These are phyloP conservation scores for Marchantia paleacea DNA, from an alignment of 225 moss, liverwort and hornwort species.

Conservation along the genomic window DNA sequence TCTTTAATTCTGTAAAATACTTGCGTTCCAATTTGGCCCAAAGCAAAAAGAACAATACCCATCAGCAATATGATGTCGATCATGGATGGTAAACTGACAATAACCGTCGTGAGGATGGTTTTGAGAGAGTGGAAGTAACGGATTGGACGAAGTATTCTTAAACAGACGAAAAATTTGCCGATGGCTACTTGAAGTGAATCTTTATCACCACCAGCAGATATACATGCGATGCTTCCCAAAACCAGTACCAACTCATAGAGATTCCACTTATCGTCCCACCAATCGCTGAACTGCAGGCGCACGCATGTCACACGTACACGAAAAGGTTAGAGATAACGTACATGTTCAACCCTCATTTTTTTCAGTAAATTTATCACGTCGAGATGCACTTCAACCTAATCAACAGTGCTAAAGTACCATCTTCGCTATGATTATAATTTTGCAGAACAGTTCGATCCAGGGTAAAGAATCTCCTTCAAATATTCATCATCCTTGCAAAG, in stretches of 20 bases:
- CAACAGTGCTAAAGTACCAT: too few species aligned
- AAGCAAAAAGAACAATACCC: slow-evolving; percentile 52
- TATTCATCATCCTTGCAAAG: too few species aligned
- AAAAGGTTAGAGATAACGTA: background rate
- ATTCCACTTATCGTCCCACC: slow-evolving; percentile 73
- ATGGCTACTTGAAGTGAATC: background rate
- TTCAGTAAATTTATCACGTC: too few species aligned
- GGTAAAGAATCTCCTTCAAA: too few species aligned
- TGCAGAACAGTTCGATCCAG: too few species aligned
- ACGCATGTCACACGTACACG: background rate
- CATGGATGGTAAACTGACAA: slow-evolving; percentile 70
- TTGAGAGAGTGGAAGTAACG: slow-evolving; percentile 58
- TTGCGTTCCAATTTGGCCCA: slow-evolving; percentile 35
- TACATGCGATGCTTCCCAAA: background rate
- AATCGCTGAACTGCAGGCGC: slow-evolving; percentile 56
- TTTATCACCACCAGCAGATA: slow-evolving; percentile 46
- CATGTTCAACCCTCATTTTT: too few species aligned
- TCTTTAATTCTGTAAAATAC: slow-evolving; percentile 28
- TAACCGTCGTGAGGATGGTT: slow-evolving; percentile 47
- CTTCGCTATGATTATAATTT: too few species aligned
- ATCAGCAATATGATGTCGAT: slow-evolving; percentile 64
- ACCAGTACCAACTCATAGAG: slow-evolving; percentile 48
- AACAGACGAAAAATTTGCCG: slow-evolving; percentile 32
- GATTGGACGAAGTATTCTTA: slow-evolving; percentile 67
- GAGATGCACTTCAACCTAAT: too few species aligned